A percentile compares a stretch with the other conserved stretches of the same genome.
Evolutionary conservation across 306 rosid species (phyloP).

Genomic region (Argentina anserina): DNA sequence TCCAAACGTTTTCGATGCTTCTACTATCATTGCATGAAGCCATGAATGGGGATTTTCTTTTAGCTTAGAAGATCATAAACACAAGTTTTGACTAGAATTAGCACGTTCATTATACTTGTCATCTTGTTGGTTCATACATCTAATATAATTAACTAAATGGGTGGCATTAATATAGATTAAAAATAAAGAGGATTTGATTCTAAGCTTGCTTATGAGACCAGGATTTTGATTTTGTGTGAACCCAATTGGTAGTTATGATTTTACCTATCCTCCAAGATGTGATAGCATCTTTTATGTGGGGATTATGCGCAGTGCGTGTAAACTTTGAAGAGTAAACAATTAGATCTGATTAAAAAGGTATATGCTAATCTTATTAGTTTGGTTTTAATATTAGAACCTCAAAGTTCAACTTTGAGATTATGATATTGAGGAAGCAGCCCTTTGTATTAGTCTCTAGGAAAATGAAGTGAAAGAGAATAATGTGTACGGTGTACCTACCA

Average conservation of each 20-base stretch:
- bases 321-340: constrained; percentile 1
- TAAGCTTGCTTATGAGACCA: constrained; percentile 15
- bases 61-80: background rate
- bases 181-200: constrained; percentile 1
- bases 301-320: constrained; percentile 19
- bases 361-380: background rate
- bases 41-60: background rate
- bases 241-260: constrained; percentile 10
- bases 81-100: constrained; percentile 17
- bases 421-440: constrained; percentile 18
- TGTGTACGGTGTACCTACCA: constrained; percentile 21
- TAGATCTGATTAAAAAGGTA: constrained; percentile 1
- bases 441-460: background rate
- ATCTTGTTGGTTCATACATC: background rate
- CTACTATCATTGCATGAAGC: constrained; percentile 8
- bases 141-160: background rate
- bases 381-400: background rate
- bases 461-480: constrained; percentile 6
- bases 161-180: background rate
- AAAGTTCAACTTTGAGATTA: constrained; percentile 23
- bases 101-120: background rate
- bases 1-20: constrained; percentile 10
- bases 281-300: constrained; percentile 33
- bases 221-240: constrained; percentile 13
- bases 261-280: constrained; percentile 23